A percentile compares a stretch with the other conserved stretches of the same genome.
Evolutionary conservation across 192 early-diverging fungal species (phyloP).

Genomic region (Coemansia sp.): DNA sequence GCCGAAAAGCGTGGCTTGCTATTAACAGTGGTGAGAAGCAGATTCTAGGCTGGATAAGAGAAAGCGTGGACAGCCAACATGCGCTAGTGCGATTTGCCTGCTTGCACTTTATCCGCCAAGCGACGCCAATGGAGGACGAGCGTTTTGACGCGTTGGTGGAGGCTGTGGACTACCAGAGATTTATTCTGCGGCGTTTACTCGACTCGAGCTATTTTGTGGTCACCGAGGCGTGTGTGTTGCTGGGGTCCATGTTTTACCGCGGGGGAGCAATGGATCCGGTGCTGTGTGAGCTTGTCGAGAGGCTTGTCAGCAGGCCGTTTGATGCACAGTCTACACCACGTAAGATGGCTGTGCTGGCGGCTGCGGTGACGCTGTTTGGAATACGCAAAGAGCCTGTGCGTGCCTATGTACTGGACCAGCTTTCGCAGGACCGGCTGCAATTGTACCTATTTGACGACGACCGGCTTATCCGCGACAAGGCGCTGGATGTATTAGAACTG

Average conservation of each 20-base stretch:
- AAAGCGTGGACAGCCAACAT: constrained; percentile 33
- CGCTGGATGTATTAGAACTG: constrained; percentile 38
- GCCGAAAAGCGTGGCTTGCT: neutral
- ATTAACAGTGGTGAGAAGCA: neutral
- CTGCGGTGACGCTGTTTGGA: neutral
- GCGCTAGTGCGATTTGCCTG: constrained; percentile 35
- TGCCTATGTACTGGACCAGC: neutral
- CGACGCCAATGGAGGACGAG: neutral
- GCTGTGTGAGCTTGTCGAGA: constrained; percentile 6
- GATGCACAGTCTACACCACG: constrained; percentile 5
- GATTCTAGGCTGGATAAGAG: constrained; percentile 16
- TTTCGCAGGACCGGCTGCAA: constrained; percentile 1
- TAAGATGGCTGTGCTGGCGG: constrained; percentile 19
- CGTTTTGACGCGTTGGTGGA: neutral
- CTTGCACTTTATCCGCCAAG: constrained; percentile 32
- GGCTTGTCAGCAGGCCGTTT: constrained; percentile 10
- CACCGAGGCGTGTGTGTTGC: constrained; percentile 23
- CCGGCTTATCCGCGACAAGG: constrained; percentile 35
- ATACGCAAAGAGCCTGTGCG: neutral
- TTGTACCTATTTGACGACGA: constrained; percentile 32
- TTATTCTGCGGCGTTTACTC: constrained; percentile 23
- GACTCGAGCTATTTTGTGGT: constrained; percentile 45
- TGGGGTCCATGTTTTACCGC: constrained; percentile 14
- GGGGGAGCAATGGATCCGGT: constrained; percentile 1
- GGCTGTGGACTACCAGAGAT: constrained; percentile 14